Evolutionary conservation across 2,329 filamentous ascomycete species (phyloP).

Genomic region (Chalaropsis ovoidea): DNA sequence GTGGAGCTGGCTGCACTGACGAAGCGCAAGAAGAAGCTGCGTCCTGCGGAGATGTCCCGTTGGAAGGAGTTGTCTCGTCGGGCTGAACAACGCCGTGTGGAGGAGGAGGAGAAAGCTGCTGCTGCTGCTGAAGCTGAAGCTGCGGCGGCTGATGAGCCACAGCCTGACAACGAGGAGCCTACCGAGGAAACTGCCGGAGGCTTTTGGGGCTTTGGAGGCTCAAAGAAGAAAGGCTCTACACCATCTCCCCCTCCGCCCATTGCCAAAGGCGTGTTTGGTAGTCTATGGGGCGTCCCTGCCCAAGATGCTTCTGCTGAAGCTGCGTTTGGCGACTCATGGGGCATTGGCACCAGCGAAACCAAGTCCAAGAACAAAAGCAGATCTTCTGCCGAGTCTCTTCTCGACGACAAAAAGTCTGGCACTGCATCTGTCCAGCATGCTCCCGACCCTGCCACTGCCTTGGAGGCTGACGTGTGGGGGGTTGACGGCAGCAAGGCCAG

Average conservation of each 20-base stretch:
- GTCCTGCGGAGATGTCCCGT: constrained; percentile 40
- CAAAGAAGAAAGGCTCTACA: constrained; percentile 18
- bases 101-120: constrained; percentile 28
- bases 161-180: neutral
- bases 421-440: constrained; percentile 6
- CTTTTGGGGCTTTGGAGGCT: constrained; percentile 15
- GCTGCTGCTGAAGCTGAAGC: constrained; percentile 30
- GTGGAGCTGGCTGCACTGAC: constrained; percentile 36
- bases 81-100: constrained; percentile 31
- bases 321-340: constrained; percentile 23
- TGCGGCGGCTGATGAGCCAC: constrained; percentile 31
- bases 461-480: neutral
- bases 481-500: constrained; percentile 29
- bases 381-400: constrained; percentile 4
- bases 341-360: constrained; percentile 11
- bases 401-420: constrained; percentile 29
- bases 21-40: constrained; percentile 42
- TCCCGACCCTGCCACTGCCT: constrained; percentile 8
- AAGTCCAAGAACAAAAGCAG: constrained; percentile 17
- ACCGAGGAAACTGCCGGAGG: neutral
- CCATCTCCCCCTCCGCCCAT: constrained; percentile 9
- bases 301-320: constrained; percentile 5
- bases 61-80: constrained; percentile 34
- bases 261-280: constrained; percentile 16
- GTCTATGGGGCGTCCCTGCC: constrained; percentile 17